Evolutionary conservation across 257 asterid species (phyloP).

Genomic region (Prunella vulgaris): DNA sequence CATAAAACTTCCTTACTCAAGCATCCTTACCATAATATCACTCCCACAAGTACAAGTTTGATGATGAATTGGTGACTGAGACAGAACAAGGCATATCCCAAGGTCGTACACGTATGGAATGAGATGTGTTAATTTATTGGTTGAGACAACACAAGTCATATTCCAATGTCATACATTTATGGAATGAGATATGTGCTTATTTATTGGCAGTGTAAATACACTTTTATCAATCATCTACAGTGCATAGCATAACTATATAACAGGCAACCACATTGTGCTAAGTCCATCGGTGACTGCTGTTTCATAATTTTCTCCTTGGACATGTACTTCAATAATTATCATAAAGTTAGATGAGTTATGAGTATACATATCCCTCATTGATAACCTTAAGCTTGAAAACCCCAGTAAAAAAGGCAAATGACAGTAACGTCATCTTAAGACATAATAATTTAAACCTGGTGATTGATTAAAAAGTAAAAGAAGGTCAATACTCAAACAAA

Average conservation of each 20-base stretch:
- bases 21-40: not conserved
- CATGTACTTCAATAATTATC: not conserved
- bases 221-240: not conserved
- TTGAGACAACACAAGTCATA: not conserved
- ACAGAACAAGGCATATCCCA: not conserved
- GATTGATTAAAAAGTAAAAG: not conserved
- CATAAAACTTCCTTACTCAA: not conserved
- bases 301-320: not conserved
- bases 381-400: not conserved
- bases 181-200: not conserved
- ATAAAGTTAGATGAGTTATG: not conserved
- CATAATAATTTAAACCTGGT: not conserved
- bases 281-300: not conserved
- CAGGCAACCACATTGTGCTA: not conserved
- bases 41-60: not conserved
- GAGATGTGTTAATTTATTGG: too few species aligned
- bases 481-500: not conserved
- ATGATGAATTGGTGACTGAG: not conserved
- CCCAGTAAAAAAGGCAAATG: not conserved
- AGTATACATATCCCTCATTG: not conserved
- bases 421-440: not conserved
- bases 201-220: not conserved
- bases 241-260: not conserved
- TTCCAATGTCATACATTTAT: not conserved
- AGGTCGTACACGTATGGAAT: too few species aligned